These are phyloP conservation scores for Pichia ethanolica DNA, from an alignment of 805 yeast species.

Conservation along the genomic window DNA sequence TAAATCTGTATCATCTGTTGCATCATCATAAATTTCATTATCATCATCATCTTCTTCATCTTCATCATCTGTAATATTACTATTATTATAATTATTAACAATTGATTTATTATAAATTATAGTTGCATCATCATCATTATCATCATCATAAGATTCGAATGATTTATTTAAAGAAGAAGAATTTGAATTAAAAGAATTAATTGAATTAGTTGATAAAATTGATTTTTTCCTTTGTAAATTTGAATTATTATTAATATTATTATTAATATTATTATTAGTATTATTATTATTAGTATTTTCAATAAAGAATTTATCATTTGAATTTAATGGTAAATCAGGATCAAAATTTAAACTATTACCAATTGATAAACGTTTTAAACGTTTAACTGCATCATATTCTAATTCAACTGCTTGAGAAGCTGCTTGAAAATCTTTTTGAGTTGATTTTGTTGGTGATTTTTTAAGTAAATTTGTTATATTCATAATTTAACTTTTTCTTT, in stretches of 20 bases:
- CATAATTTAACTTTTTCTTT: too few species aligned
- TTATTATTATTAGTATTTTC: background rate
- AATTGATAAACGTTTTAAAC: conserved; percentile 64
- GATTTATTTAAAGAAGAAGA: background rate
- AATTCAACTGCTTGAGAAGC: conserved; percentile 76
- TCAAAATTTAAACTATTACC: conserved; percentile 56
- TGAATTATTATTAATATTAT: background rate
- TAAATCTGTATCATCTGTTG: background rate
- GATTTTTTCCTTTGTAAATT: conserved; percentile 7
- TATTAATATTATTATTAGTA: too few species aligned
- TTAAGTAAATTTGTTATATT: background rate
- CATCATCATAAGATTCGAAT: background rate
- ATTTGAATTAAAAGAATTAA: background rate
- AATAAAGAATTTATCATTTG: conserved; percentile 1
- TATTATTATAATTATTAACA: background rate
- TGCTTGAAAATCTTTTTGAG: conserved; percentile 34
- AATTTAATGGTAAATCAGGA: conserved; percentile 55
- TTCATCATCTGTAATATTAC: background rate
- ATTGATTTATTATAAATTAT: too few species aligned
- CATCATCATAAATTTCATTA: background rate
- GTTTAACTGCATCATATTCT: conserved; percentile 66
- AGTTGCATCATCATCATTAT: background rate
- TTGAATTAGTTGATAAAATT: conserved; percentile 6
- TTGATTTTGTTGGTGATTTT: conserved; percentile 19
- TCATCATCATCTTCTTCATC: background rate